Evolutionary conservation across 2,329 filamentous ascomycete species (phyloP), one percentile per base, ranked within the genome.

Genomic region (Aureobasidium mangrovei): DNA sequence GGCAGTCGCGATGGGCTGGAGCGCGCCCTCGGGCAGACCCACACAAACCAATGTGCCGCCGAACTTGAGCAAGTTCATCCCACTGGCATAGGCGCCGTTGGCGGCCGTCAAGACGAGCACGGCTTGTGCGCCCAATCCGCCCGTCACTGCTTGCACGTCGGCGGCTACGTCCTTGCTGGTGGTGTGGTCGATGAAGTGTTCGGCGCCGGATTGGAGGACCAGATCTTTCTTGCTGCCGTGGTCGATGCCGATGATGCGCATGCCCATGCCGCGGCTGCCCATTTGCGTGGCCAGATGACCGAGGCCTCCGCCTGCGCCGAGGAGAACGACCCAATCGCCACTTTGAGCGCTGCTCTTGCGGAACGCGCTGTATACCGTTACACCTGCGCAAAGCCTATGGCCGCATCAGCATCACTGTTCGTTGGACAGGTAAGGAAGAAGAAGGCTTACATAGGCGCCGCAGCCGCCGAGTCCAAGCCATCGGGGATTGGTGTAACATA

Each of bases 401-500:
- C 18, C 2, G 32, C 38, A 2, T n/a, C 8, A 7, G 12, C 9
- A 10, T 53, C 4, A 43, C 10, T 26, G 6, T 2, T 6, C 24
- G 35, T 7, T 4, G 4, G 2, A 5, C 4, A 27, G 26, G 26
- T 8, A 7, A 24, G 40, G 40, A 4, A 31, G n/a, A 40, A 40
- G 38, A 9, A 12, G 27, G 44, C 49, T 53, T 44, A 53, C 71
- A 86, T 76, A 0, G 83, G 84, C 1, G 84, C 84, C 0, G 84
- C 84, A 27, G 74, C 73, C 48, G 78, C 82, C 7, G 78, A 81
- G 40, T 74, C 67, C 18, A 87, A 68, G 3, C 66, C 69, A 4
- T 84, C 82, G 2, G 84, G 84, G 60, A 87, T 85, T 2, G 82
- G 82, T 0, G 84, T 86, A 2, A 86, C 83, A 65, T 87, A 86